A percentile compares a stretch with the other conserved stretches of the same genome.
Conservation (phyloP, 2,329 filamentous ascomycete species). For the Orbilia quercus region DNA sequence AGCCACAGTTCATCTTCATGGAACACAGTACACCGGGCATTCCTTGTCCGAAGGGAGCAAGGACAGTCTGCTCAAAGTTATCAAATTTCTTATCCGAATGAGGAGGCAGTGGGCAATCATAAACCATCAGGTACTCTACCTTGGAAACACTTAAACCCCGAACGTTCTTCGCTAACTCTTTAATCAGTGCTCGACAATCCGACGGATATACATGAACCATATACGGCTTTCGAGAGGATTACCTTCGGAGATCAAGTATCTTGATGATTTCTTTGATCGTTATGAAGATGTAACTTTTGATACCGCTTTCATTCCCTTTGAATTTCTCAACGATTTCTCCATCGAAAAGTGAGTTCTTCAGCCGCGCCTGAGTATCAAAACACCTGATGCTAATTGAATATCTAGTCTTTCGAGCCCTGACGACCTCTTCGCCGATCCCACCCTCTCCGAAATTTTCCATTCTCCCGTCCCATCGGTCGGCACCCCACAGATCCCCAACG, state of each 20-base stretch:
- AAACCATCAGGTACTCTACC: conserved; percentile 46
- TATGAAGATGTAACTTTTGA: conserved; percentile 55
- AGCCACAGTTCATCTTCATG: conserved; percentile 88
- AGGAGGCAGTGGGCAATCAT: conserved; percentile 55
- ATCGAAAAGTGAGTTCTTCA: conserved; percentile 45
- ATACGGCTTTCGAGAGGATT: conserved; percentile 59
- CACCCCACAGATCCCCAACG: conserved; percentile 52
- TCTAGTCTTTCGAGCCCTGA: conserved; percentile 48
- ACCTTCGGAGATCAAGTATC: conserved; percentile 59
- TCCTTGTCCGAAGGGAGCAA: conserved; percentile 47
- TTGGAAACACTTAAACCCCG: background rate
- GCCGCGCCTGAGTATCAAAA: background rate
- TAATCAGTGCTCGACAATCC: conserved; percentile 49
- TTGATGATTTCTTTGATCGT: conserved; percentile 55
- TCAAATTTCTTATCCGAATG: conserved; percentile 53
- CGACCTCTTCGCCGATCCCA: conserved; percentile 54
- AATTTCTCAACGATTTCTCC: conserved; percentile 55
- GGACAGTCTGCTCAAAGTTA: conserved; percentile 45
- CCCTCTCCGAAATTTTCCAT: conserved; percentile 54
- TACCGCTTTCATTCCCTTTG: conserved; percentile 52
- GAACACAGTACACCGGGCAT: conserved; percentile 76
- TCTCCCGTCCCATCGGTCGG: conserved; percentile 53
- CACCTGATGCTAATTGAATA: conserved; percentile 7
- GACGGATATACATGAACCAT: conserved; percentile 54
- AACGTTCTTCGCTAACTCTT: background rate